phyloP scores from a whole-genome alignment of 164 flowering plant genomes.

The Berberis vulgaris region DNA sequence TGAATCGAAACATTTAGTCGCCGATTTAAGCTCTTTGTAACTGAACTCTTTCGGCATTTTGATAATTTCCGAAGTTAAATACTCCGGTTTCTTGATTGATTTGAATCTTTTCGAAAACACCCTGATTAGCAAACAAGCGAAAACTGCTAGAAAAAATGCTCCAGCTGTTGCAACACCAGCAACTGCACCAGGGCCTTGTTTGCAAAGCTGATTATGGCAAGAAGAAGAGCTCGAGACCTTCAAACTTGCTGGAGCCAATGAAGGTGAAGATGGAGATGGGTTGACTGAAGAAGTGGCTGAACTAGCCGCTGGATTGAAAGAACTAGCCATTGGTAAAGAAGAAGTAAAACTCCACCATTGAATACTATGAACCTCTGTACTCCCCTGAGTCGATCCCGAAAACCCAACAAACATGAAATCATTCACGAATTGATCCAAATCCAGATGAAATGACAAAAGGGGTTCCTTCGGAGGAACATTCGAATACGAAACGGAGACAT shows the following conservation, averaged over 20 bases:
- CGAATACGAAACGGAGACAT: constrained; percentile 59
- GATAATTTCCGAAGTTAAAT: constrained; percentile 48
- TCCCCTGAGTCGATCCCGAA: constrained; percentile 89
- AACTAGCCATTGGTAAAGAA: constrained; percentile 30
- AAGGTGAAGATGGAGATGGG: constrained; percentile 16
- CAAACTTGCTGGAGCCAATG: constrained; percentile 37
- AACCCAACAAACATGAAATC: constrained; percentile 87
- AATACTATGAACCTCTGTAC: constrained; percentile 77
- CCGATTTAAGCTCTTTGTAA: constrained; percentile 61
- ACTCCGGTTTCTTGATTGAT: constrained; percentile 25
- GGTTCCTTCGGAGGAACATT: constrained; percentile 58
- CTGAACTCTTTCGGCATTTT: constrained; percentile 71
- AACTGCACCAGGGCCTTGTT: constrained; percentile 53
- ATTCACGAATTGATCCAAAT: constrained; percentile 41
- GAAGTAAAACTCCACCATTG: constrained; percentile 96
- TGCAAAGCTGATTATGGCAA: constrained; percentile 57
- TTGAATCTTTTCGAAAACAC: constrained; percentile 41
- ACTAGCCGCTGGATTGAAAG: constrained; percentile 1
- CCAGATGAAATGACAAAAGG: constrained; percentile 21
- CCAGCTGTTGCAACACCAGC: constrained; percentile 83
- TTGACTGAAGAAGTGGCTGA: constrained; percentile 3
- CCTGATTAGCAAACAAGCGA: constrained; percentile 59
- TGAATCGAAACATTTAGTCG: constrained; percentile 63
- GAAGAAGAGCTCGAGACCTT: constrained; percentile 29
- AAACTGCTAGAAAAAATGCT: constrained; percentile 58